A percentile compares a stretch with the other conserved stretches of the same genome.
phyloP scores from a whole-genome alignment of 176 grass and related monocot species.

The Dendrocalamus sinicus region DNA sequence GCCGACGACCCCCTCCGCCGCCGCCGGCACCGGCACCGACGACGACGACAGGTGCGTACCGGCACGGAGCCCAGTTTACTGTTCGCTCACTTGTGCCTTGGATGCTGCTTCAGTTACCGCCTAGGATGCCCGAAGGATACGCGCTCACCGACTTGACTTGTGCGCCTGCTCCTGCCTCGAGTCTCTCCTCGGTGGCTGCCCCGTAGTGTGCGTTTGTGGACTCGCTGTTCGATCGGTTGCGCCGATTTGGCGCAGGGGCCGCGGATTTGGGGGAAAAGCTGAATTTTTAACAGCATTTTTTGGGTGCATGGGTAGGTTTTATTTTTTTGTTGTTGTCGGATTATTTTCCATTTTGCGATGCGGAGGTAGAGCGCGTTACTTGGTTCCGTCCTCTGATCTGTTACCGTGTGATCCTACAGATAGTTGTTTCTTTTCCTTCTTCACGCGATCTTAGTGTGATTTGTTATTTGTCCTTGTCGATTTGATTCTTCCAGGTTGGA shows the following conservation, averaged over 20 bases:
- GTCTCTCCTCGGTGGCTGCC: background rate
- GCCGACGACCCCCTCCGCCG: background rate
- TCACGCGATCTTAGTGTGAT: background rate
- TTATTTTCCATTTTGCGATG: background rate
- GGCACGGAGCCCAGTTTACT: background rate
- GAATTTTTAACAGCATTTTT: background rate
- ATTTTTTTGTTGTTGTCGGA: background rate
- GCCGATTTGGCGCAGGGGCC: background rate
- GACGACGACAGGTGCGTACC: background rate
- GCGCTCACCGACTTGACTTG: background rate
- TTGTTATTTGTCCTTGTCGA: background rate
- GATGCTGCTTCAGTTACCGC: background rate
- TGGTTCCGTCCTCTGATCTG: background rate
- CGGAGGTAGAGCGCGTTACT: background rate
- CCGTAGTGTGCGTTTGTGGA: background rate
- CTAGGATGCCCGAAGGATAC: background rate
- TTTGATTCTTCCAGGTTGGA: conserved; percentile 26
- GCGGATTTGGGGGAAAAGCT: background rate
- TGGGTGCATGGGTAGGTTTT: background rate
- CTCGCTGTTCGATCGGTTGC: background rate
- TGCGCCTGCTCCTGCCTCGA: background rate
- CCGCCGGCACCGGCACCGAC: background rate
- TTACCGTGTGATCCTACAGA: background rate
- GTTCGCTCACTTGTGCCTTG: too few species aligned
- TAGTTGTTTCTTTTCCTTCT: background rate